Evolutionary conservation across 2,329 filamentous ascomycete genomes (phyloP), one percentile per base, ranked within the genome.

Genomic region (Neospermospora avenae): DNA sequence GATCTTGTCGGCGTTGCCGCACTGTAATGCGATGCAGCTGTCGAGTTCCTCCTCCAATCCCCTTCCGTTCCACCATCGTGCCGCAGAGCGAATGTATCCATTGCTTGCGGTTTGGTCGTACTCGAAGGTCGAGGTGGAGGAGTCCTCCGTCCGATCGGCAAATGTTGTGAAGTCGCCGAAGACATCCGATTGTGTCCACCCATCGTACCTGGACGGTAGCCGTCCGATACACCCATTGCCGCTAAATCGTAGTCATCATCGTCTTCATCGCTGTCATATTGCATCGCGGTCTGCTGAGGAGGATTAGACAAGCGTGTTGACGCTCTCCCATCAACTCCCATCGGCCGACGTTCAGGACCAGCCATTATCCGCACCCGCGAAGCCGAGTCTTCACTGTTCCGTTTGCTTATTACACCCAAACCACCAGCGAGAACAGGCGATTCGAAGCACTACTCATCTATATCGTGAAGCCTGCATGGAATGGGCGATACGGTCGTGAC

Each of bases 191-290:
- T 63, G 59, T 66, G 62, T 20, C 58, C 58, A 51, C 52, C 53
- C 42, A 55, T 58, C 51, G 54, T 60, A 46, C 48, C 55, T 18
- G 79, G 80, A 59, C 79, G 75, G 66, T 81, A 82, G 55, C 80
- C 81, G 67, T 83, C 81, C 16, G 81, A 78, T 59, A 85, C 77
- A 54, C 77, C 76, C 72, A 80, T 76, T 28, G 78, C 80, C 52
- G 74, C 74, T 69, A 82, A 67, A 65, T 79, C 79, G 60, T 81
- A 82, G 45, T 77, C 74, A 31, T 81, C 77, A 35, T 82, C 79
- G 63, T 78, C 76, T 54, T 65, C 57, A 28, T 57, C 71, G n/a
- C 79, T 77, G 22, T 71, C 69, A 63, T 45, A 74, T 71, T 34
- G 22, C 14, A 24, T 57, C 28, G 31, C 13, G 4, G 41, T 28